A percentile compares a stretch with the other conserved stretches of the same genome.
Evolutionary conservation across 2,329 filamentous ascomycete genomes (phyloP).

Genomic region (Colletotrichum sp.): DNA sequence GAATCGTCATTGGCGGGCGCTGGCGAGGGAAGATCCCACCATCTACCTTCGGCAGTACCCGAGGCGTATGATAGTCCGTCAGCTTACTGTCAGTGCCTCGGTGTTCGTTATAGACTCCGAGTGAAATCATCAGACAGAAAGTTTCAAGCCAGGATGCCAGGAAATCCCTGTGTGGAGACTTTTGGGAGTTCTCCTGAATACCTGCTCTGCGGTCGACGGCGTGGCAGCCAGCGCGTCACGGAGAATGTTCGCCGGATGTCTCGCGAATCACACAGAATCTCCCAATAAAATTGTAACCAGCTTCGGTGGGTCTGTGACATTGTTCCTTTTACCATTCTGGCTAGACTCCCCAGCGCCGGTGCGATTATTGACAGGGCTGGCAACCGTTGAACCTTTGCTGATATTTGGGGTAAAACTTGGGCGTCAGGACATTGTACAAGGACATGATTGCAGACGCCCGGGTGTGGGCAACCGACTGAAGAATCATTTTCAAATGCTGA

Average conservation of each 20-base stretch:
- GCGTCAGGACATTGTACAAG: constrained; percentile 38
- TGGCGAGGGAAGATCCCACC: neutral
- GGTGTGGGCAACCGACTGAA: constrained; percentile 37
- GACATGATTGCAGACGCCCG: constrained; percentile 32
- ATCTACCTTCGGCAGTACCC: neutral
- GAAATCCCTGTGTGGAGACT: constrained; percentile 59
- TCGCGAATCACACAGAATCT: too few species aligned
- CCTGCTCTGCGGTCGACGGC: constrained; percentile 48
- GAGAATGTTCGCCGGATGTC: constrained; percentile 39
- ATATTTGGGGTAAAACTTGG: constrained; percentile 45
- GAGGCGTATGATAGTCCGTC: neutral
- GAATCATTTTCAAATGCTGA: constrained; percentile 37
- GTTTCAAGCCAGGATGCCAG: neutral
- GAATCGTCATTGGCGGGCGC: neutral
- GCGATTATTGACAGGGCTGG: constrained; percentile 45
- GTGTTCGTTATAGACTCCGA: neutral
- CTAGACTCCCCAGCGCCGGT: constrained; percentile 47
- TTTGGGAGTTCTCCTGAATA: constrained; percentile 39
- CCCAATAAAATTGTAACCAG: constrained; percentile 15
- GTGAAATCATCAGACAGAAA: neutral
- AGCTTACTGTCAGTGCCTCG: neutral
- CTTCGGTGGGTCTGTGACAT: constrained; percentile 48
- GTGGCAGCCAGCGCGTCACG: constrained; percentile 44
- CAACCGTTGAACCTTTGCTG: constrained; percentile 44
- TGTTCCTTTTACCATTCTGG: constrained; percentile 43